These are phyloP conservation scores for Roridomyces roridus DNA, from an alignment of 768 basidiomycete genomes.

Conservation along the genomic window DNA sequence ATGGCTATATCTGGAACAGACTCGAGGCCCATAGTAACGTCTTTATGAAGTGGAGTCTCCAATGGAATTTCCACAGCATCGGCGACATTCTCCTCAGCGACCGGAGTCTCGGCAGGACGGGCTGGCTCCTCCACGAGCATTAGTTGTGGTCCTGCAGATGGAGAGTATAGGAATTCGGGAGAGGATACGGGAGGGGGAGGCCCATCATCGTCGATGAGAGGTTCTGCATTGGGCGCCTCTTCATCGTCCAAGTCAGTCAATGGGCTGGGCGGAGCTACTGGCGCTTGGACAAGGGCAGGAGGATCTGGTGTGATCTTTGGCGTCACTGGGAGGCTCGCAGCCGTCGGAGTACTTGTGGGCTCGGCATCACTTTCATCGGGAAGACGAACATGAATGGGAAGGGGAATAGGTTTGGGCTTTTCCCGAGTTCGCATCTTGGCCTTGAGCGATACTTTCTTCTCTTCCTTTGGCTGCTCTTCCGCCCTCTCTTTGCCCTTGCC, in stretches of 20 bases:
- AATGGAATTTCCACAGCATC: neutral
- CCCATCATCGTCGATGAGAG: conserved; percentile 7
- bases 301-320: neutral
- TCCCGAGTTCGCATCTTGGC: conserved; percentile 42
- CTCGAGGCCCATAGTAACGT: conserved; percentile 6
- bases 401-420: conserved; percentile 35
- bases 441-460: conserved; percentile 39
- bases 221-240: neutral
- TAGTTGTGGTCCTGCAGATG: conserved; percentile 7
- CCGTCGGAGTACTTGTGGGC: conserved; percentile 7
- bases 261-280: conserved; percentile 13
- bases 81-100: neutral
- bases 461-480: conserved; percentile 19
- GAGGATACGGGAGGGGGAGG: conserved; percentile 13
- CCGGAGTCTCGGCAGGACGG: neutral
- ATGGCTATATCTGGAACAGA: conserved; percentile 11
- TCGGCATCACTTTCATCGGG: conserved; percentile 31
- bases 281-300: neutral
- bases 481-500: conserved; percentile 27
- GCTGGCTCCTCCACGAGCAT: neutral
- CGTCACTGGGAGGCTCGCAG: conserved; percentile 14
- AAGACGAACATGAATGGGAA: conserved; percentile 36
- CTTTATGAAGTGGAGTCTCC: neutral
- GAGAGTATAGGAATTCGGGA: conserved; percentile 18
- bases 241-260: conserved; percentile 14